These are phyloP conservation scores for Xylaria sp. DNA, from an alignment of 2,329 filamentous ascomycete species.

Conservation along the genomic window DNA sequence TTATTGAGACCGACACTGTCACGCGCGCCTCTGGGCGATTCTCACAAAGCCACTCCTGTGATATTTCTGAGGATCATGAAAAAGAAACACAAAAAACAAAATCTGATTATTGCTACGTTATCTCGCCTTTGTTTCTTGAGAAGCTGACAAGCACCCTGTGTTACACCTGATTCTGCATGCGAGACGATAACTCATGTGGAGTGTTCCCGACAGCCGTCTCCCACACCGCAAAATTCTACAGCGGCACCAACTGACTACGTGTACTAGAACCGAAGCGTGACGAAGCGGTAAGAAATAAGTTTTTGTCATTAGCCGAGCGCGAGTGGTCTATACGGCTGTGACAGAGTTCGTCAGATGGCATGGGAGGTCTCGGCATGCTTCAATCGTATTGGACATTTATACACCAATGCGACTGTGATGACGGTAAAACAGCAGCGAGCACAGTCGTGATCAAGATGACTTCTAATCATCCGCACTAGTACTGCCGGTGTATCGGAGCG, in stretches of 20 bases:
- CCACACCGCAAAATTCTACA: slow-evolving; percentile 22
- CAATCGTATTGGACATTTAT: background rate
- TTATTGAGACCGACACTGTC: slow-evolving; percentile 3
- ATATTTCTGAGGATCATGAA: background rate
- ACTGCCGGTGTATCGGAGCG: background rate
- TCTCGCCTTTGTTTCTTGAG: background rate
- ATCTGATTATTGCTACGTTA: background rate
- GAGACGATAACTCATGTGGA: slow-evolving; percentile 18
- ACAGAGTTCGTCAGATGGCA: background rate
- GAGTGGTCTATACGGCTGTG: background rate
- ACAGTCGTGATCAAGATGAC: background rate
- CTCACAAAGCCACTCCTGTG: background rate
- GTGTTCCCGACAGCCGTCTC: slow-evolving; percentile 33
- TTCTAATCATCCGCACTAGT: background rate
- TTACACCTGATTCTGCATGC: slow-evolving; percentile 5
- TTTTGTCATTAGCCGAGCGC: slow-evolving; percentile 1
- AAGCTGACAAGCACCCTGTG: background rate
- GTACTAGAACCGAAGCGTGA: background rate
- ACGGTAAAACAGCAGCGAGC: background rate
- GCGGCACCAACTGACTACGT: background rate
- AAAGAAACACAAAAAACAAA: background rate
- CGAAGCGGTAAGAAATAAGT: slow-evolving; percentile 12
- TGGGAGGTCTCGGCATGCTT: background rate
- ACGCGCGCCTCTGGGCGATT: background rate
- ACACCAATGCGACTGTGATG: background rate